Percentiles rank a stretch among this genome's conserved stretches.
Evolutionary conservation across 1,284 basidiomycete species (phyloP).

Genomic region (Heterobasidion parviporum): DNA sequence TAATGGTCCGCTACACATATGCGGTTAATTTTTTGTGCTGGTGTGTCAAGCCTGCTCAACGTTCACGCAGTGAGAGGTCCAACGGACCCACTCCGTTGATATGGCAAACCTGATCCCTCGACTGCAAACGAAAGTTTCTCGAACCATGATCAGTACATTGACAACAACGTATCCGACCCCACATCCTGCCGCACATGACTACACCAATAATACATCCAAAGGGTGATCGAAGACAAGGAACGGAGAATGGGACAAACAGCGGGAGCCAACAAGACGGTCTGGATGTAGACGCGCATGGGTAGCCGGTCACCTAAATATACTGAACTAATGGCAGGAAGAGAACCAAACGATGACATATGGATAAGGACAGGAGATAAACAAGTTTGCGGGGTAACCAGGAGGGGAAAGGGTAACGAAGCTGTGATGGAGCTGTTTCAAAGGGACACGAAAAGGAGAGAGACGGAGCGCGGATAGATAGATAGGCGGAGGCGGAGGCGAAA

Average conservation of each 20-base stretch:
- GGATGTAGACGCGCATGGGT: neutral
- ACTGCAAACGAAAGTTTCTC: neutral
- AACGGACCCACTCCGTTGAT: neutral
- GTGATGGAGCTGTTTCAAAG: too few species aligned
- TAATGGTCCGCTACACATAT: neutral
- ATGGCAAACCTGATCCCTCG: neutral
- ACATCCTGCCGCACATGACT: constrained; percentile 1
- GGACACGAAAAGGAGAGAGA: neutral
- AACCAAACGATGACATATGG: neutral
- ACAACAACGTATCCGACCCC: constrained; percentile 2
- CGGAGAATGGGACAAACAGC: neutral
- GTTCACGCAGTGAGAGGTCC: neutral
- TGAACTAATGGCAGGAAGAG: neutral
- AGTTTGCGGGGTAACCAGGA: neutral
- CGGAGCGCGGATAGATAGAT: neutral
- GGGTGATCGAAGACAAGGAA: neutral
- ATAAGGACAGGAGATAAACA: neutral
- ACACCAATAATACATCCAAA: constrained; percentile 6
- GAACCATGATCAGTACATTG: neutral
- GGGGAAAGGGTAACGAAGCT: neutral
- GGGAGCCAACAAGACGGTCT: neutral
- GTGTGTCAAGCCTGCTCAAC: neutral
- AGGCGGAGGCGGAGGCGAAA: neutral
- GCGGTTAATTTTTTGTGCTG: neutral
- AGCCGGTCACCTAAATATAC: neutral